These are phyloP conservation scores for Lablab purpureus DNA, from an alignment of 306 rosid genomes.

Conservation along the genomic window DNA sequence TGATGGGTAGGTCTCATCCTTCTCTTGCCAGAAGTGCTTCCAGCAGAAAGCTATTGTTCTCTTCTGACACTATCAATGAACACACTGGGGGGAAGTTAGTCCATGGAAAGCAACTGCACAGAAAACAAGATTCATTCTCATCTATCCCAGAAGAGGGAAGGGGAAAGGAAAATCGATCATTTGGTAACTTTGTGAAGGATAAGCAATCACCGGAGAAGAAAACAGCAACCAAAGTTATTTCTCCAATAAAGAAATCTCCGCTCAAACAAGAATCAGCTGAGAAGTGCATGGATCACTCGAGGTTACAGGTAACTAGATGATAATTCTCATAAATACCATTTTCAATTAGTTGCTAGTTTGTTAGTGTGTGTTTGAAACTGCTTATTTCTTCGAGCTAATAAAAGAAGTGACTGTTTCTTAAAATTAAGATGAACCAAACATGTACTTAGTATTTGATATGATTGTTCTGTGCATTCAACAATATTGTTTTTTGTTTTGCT, in stretches of 20 bases:
- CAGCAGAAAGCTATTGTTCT: slow-evolving; percentile 68
- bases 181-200: slow-evolving; percentile 59
- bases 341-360: slow-evolving; percentile 16
- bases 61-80: slow-evolving; percentile 53
- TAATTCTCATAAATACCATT: slow-evolving; percentile 5
- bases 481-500: slow-evolving; percentile 11
- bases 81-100: slow-evolving; percentile 54
- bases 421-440: neutral
- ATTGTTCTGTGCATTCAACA: neutral
- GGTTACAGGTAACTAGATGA: slow-evolving; percentile 63
- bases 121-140: slow-evolving; percentile 61
- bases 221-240: slow-evolving; percentile 51
- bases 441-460: neutral
- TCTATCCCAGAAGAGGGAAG: slow-evolving; percentile 71
- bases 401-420: neutral
- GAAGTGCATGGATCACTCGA: slow-evolving; percentile 65
- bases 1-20: slow-evolving; percentile 63
- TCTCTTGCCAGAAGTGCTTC: slow-evolving; percentile 81
- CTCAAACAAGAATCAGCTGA: slow-evolving; percentile 67
- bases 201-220: slow-evolving; percentile 79
- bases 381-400: neutral
- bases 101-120: slow-evolving; percentile 61
- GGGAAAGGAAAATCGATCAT: slow-evolving; percentile 76
- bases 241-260: slow-evolving; percentile 68
- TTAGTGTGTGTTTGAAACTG: neutral